phyloP scores from a whole-genome alignment of 148 eudicot species.

The Pouteria glomerata region DNA sequence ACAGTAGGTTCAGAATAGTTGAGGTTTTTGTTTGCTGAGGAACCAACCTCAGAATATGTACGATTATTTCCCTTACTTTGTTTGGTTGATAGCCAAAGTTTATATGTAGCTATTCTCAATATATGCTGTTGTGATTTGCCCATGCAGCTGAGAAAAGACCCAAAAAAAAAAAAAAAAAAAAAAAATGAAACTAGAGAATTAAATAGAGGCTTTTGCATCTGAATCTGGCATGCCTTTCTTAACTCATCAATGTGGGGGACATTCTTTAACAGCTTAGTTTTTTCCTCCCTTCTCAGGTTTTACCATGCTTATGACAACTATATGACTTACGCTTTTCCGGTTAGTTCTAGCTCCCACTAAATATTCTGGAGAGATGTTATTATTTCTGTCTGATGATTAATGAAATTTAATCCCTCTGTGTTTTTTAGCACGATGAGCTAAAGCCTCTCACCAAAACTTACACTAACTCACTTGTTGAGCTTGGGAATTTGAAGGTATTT shows the following conservation, averaged over 20 bases:
- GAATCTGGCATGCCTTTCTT: neutral
- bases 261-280: neutral
- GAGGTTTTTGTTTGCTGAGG: neutral
- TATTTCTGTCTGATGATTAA: neutral
- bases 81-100: neutral
- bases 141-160: too few species aligned
- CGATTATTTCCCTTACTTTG: too few species aligned
- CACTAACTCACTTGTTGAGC: conserved; percentile 87
- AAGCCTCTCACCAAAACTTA: conserved; percentile 81
- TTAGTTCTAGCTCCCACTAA: conserved; percentile 26
- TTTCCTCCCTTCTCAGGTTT: conserved; percentile 57
- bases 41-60: neutral
- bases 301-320: conserved; percentile 98
- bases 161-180: too few species aligned
- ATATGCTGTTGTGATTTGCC: too few species aligned
- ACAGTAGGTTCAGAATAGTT: neutral
- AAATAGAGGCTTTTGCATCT: neutral
- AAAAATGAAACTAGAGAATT: neutral
- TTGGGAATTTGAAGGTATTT: conserved; percentile 86
- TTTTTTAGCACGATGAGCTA: conserved; percentile 90
- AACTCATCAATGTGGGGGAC: neutral
- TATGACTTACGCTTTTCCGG: conserved; percentile 95
- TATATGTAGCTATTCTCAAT: too few species aligned
- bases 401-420: conserved; percentile 1
- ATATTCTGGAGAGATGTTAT: neutral